phyloP scores from a whole-genome alignment of 371 early-diverging fungal genomes.

The Mortierella sp. region DNA sequence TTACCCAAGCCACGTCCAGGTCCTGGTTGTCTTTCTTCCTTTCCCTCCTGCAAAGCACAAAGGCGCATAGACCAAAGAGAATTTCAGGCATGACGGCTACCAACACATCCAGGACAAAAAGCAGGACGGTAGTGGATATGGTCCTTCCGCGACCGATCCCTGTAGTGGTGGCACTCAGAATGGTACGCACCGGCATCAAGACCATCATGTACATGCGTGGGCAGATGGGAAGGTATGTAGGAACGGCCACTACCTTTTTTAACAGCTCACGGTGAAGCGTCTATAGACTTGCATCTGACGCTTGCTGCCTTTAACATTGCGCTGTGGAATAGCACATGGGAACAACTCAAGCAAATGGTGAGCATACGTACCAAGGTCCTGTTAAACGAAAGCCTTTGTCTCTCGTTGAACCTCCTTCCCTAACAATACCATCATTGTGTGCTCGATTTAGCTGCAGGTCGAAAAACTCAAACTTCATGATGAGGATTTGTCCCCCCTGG shows the following conservation, averaged over 20 bases:
- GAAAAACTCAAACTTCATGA: not conserved
- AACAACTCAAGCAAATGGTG: slow-evolving; percentile 29
- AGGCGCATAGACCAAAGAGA: too few species aligned
- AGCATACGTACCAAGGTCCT: not conserved
- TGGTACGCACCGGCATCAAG: slow-evolving; percentile 24
- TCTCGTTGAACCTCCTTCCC: not conserved
- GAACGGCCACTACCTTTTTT: too few species aligned
- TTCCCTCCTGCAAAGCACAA: too few species aligned
- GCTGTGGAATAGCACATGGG: slow-evolving; percentile 22
- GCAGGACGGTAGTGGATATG: slow-evolving; percentile 32
- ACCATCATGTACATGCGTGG: slow-evolving; percentile 43
- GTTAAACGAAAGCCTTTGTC: too few species aligned
- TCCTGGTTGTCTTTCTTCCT: too few species aligned
- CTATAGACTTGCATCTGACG: too few species aligned
- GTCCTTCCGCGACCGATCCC: slow-evolving; percentile 23
- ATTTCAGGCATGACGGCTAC: too few species aligned
- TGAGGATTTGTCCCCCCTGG: too few species aligned
- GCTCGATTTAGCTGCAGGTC: not conserved
- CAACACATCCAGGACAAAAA: too few species aligned
- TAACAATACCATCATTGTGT: too few species aligned
- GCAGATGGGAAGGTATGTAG: slow-evolving; percentile 25
- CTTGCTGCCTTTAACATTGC: not conserved
- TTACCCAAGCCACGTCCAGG: too few species aligned
- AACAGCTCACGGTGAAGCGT: too few species aligned
- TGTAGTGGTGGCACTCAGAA: slow-evolving; percentile 20